phyloP scores from a whole-genome alignment of 495 filamentous ascomycete species.

The Sphaerosporella brunnea region DNA sequence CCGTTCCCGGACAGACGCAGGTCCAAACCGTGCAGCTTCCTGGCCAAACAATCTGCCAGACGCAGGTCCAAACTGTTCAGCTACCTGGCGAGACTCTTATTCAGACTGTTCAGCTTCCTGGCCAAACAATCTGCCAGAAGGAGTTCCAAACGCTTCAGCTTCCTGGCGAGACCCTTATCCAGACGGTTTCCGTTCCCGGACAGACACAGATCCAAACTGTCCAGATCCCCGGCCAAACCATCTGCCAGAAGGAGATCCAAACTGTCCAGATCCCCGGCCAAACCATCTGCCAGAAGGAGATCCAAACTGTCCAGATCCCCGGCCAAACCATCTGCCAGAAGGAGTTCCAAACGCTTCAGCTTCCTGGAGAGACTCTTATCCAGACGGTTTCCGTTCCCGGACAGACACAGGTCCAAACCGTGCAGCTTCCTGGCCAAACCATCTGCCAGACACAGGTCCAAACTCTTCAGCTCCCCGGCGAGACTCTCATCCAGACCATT shows the following conservation, averaged over 20 bases:
- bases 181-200: conserved; percentile 12
- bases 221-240: conserved; percentile 15
- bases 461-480: too few species aligned
- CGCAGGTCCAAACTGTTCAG: too few species aligned
- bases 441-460: conserved; percentile 12
- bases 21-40: too few species aligned
- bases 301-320: conserved; percentile 14
- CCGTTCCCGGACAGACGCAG: too few species aligned
- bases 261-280: conserved; percentile 15
- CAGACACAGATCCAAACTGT: too few species aligned
- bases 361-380: conserved; percentile 13
- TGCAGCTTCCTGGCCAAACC: conserved; percentile 13
- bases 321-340: conserved; percentile 18
- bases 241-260: conserved; percentile 10
- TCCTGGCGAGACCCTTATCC: conserved; percentile 15
- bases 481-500: too few species aligned
- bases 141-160: conserved; percentile 16
- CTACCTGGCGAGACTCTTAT: too few species aligned
- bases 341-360: conserved; percentile 11
- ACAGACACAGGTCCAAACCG: conserved; percentile 17
- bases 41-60: too few species aligned
- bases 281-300: conserved; percentile 14
- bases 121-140: too few species aligned
- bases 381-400: conserved; percentile 13
- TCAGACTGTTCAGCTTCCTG: too few species aligned